Evolutionary conservation across 768 basidiomycete species (phyloP).

Genomic region (Podaxis sp.): DNA sequence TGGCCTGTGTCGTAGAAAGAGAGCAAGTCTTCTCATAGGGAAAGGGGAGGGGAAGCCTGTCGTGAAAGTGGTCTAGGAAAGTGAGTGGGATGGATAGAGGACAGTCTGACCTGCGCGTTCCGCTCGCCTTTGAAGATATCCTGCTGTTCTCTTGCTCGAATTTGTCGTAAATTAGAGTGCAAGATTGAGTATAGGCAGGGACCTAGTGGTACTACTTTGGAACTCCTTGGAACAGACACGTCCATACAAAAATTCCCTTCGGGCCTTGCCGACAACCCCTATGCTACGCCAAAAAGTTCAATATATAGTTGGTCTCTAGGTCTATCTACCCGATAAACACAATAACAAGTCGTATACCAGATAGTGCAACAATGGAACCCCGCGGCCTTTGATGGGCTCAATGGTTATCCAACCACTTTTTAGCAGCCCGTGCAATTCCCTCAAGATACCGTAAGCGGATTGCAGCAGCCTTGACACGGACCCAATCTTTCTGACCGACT

Average conservation of each 20-base stretch:
- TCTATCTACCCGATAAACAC: neutral
- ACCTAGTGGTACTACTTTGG: neutral
- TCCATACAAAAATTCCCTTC: slow-evolving; percentile 2
- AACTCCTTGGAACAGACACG: neutral
- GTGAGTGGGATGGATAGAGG: neutral
- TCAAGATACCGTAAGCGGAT: slow-evolving; percentile 75
- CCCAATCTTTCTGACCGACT: slow-evolving; percentile 56
- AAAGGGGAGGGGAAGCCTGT: slow-evolving; percentile 11
- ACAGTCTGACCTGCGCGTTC: slow-evolving; percentile 18
- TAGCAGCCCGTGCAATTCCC: slow-evolving; percentile 56
- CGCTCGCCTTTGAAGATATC: neutral
- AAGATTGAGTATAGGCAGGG: neutral
- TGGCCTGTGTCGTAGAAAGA: slow-evolving; percentile 45
- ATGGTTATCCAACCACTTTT: slow-evolving; percentile 33
- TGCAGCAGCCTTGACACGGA: slow-evolving; percentile 51
- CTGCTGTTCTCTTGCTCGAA: neutral
- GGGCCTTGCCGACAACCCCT: slow-evolving; percentile 12
- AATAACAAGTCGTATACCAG: no score
- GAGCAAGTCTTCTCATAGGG: slow-evolving; percentile 50
- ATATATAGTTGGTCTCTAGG: neutral
- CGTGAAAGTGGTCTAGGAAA: neutral
- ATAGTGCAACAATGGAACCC: no score
- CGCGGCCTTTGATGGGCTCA: neutral
- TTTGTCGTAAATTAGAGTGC: neutral
- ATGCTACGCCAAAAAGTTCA: neutral